Conservation (phyloP, 2,329 filamentous ascomycete genomes). For the Fusarium chuoi region DNA sequence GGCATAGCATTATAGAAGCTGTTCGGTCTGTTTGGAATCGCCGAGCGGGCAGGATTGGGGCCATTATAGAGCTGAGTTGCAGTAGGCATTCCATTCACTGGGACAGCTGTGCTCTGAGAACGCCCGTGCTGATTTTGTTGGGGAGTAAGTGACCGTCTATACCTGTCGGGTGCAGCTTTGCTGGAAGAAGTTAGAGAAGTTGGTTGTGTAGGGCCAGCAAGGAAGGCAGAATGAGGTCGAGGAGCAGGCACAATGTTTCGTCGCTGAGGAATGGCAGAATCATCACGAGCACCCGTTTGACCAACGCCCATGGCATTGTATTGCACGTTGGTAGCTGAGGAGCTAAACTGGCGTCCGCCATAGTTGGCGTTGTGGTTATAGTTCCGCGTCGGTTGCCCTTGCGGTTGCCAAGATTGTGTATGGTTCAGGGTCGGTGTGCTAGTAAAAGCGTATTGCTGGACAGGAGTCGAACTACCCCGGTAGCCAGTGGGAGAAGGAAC, state of each 20-base stretch:
- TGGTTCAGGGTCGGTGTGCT: slow-evolving; percentile 73
- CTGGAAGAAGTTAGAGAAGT: slow-evolving; percentile 54
- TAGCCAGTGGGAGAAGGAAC: slow-evolving; percentile 59
- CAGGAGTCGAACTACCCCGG: slow-evolving; percentile 66
- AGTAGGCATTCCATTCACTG: slow-evolving; percentile 41
- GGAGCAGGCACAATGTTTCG: slow-evolving; percentile 54
- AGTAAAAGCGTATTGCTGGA: slow-evolving; percentile 82
- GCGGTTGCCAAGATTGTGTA: slow-evolving; percentile 62
- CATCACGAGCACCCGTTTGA: slow-evolving; percentile 61
- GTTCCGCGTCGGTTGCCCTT: slow-evolving; percentile 31
- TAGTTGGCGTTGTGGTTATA: slow-evolving; percentile 44
- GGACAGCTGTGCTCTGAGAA: slow-evolving; percentile 50
- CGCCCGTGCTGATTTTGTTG: slow-evolving; percentile 50
- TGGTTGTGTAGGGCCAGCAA: slow-evolving; percentile 58
- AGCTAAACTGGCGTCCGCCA: slow-evolving; percentile 49
- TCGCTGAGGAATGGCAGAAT: slow-evolving; percentile 58
- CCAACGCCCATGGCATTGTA: slow-evolving; percentile 52
- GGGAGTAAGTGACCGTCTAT: slow-evolving; percentile 67
- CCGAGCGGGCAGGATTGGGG: slow-evolving; percentile 45
- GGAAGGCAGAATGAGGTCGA: slow-evolving; percentile 56
- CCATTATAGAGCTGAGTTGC: slow-evolving; percentile 47
- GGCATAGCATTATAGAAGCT: slow-evolving; percentile 60
- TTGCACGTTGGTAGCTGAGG: slow-evolving; percentile 54
- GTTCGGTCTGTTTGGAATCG: slow-evolving; percentile 60
- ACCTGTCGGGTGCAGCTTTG: slow-evolving; percentile 77